A percentile compares a stretch with the other conserved stretches of the same genome.
Evolutionary conservation across 2,329 filamentous ascomycete species (phyloP).

Genomic region (Aspergillus ruber): DNA sequence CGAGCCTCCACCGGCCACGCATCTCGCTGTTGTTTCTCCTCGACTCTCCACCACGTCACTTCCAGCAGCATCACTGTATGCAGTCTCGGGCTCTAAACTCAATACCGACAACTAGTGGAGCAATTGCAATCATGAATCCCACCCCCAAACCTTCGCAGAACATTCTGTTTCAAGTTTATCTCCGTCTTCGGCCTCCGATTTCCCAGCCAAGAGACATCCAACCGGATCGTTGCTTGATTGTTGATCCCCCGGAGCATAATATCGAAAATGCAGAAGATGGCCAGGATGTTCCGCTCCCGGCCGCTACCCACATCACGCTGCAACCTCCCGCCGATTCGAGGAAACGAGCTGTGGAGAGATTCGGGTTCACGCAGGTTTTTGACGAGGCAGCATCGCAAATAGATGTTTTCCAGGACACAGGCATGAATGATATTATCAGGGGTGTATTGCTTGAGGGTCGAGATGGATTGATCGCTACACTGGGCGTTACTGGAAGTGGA

Average conservation of each 20-base stretch:
- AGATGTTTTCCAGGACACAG: constrained; percentile 76
- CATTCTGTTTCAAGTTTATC: constrained; percentile 81
- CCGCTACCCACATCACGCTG: constrained; percentile 64
- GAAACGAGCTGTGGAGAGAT: constrained; percentile 83
- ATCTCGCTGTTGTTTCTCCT: neutral
- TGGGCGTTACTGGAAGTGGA: constrained; percentile 91
- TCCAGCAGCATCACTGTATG: neutral
- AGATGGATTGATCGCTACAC: constrained; percentile 81
- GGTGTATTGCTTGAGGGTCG: constrained; percentile 78
- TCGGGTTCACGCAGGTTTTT: constrained; percentile 90
- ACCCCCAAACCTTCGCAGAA: constrained; percentile 44
- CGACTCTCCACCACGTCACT: neutral
- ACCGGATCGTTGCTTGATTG: constrained; percentile 65
- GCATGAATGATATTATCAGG: constrained; percentile 67
- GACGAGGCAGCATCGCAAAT: constrained; percentile 78
- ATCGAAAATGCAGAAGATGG: constrained; percentile 30
- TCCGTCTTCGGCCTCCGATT: constrained; percentile 69
- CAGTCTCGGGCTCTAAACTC: neutral
- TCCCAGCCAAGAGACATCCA: constrained; percentile 32
- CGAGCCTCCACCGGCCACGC: neutral
- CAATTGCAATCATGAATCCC: constrained; percentile 29
- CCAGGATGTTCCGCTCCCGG: constrained; percentile 13
- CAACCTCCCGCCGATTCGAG: constrained; percentile 76
- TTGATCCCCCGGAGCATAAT: constrained; percentile 52
- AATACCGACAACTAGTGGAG: neutral